phyloP scores from a whole-genome alignment of 768 basidiomycete species.

The Amanita inopinata region DNA sequence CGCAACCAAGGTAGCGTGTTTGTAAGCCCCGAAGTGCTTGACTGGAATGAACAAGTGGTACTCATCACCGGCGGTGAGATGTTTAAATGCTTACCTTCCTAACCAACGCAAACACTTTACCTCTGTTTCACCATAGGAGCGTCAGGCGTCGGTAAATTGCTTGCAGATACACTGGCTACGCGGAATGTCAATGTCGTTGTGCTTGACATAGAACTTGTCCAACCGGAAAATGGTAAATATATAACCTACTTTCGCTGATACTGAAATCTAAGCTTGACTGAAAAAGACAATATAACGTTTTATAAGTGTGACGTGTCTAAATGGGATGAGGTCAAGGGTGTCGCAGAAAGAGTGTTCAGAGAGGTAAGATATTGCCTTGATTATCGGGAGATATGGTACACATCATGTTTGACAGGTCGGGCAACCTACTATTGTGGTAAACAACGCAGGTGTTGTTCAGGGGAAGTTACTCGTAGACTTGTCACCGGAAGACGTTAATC shows the following conservation, averaged over 20 bases:
- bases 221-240: constrained; percentile 63
- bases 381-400: background rate
- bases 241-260: background rate
- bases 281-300: constrained; percentile 64
- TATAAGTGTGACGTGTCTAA: constrained; percentile 92
- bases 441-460: constrained; percentile 92
- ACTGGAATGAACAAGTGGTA: constrained; percentile 88
- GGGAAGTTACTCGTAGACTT: constrained; percentile 83
- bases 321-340: constrained; percentile 72
- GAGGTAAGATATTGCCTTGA: constrained; percentile 61
- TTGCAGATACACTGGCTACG: constrained; percentile 81
- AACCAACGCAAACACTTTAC: background rate
- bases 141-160: constrained; percentile 80
- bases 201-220: constrained; percentile 72
- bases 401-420: constrained; percentile 51
- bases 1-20: constrained; percentile 64
- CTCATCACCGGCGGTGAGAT: constrained; percentile 80
- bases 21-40: constrained; percentile 47
- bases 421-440: constrained; percentile 81
- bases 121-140: constrained; percentile 40
- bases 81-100: background rate
- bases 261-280: background rate
- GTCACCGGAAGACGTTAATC: constrained; percentile 62
- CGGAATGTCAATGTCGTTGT: constrained; percentile 79
- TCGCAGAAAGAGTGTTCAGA: constrained; percentile 62